Conservation (phyloP, 106 monocot genomes). For the Dioscorea zingiberensis region DNA sequence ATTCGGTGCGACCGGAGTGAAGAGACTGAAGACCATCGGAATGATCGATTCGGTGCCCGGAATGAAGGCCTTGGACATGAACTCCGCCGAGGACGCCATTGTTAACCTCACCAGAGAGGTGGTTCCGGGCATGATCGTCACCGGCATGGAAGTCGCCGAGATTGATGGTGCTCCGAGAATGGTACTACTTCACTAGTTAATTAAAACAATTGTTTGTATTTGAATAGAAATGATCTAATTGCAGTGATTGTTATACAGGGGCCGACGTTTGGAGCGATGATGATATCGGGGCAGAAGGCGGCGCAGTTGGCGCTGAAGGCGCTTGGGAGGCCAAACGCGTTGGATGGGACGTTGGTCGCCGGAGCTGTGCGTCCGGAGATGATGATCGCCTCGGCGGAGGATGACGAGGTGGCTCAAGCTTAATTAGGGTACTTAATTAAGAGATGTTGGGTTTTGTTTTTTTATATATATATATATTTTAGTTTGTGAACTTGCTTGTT, state of each 20-base stretch:
- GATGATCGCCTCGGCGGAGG: slow-evolving; percentile 53
- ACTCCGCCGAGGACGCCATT: slow-evolving; percentile 88
- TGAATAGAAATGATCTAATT: too few relatives aligned
- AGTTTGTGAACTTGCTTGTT: too few relatives aligned
- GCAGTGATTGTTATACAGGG: too few relatives aligned
- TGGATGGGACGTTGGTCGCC: slow-evolving; percentile 35
- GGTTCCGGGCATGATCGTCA: slow-evolving; percentile 96
- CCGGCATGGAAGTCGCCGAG: slow-evolving; percentile 99
- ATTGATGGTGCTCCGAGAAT: slow-evolving; percentile 86
- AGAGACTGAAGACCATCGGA: slow-evolving; percentile 76
- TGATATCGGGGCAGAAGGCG: slow-evolving; percentile 94
- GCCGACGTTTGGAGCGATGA: slow-evolving; percentile 94
- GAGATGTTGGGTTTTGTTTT: too few relatives aligned
- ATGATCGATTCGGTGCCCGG: slow-evolving; percentile 83
- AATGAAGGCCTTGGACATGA: slow-evolving; percentile 96
- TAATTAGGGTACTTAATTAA: too few relatives aligned
- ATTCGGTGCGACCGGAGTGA: slow-evolving; percentile 89
- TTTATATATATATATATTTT: too few relatives aligned
- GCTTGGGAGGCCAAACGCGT: too few relatives aligned
- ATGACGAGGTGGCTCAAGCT: slow-evolving; percentile 50
- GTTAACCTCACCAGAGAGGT: slow-evolving; percentile 79
- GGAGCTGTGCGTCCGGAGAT: slow-evolving; percentile 42
- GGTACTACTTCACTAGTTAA: slow-evolving; percentile 20
- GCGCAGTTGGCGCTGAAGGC: slow-evolving; percentile 77
- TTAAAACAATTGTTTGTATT: neutral